These are phyloP conservation scores for Fomitopsis serialis DNA, from an alignment of 768 basidiomycete species.

Conservation along the genomic window DNA sequence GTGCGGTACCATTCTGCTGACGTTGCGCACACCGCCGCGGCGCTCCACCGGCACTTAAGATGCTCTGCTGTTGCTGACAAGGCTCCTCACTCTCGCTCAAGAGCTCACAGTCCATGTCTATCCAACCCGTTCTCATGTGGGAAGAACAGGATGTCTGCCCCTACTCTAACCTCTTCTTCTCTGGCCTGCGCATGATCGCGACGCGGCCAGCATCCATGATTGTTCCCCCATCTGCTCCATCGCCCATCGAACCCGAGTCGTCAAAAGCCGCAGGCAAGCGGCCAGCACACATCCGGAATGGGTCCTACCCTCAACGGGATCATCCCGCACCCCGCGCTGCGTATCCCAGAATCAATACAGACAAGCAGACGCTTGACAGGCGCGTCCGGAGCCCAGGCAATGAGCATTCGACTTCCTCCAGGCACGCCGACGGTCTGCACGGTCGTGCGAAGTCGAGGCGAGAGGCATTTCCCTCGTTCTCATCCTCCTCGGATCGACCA, in stretches of 20 bases:
- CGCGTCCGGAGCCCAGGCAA: neutral
- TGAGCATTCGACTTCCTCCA: neutral
- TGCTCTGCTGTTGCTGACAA: neutral
- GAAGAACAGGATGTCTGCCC: neutral
- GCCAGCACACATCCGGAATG: neutral
- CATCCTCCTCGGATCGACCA: neutral
- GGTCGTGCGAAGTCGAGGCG: neutral
- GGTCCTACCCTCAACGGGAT: neutral
- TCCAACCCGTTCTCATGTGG: neutral
- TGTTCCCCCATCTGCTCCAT: neutral
- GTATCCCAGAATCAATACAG: neutral
- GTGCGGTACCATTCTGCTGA: neutral
- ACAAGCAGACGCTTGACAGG: neutral
- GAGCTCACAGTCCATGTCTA: neutral
- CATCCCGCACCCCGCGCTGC: neutral
- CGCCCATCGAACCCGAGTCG: neutral
- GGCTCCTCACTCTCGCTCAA: neutral
- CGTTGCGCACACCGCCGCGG: slow-evolving; percentile 2
- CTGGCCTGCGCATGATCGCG: slow-evolving; percentile 29
- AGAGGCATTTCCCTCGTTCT: neutral
- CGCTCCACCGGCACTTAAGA: slow-evolving; percentile 1
- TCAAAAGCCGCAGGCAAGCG: neutral
- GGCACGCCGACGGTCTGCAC: neutral
- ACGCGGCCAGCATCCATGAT: slow-evolving; percentile 7
- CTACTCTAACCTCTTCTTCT: slow-evolving; percentile 31